Conservation (phyloP, 192 early-diverging fungal species). For the Entomortierella chlamydospora region DNA sequence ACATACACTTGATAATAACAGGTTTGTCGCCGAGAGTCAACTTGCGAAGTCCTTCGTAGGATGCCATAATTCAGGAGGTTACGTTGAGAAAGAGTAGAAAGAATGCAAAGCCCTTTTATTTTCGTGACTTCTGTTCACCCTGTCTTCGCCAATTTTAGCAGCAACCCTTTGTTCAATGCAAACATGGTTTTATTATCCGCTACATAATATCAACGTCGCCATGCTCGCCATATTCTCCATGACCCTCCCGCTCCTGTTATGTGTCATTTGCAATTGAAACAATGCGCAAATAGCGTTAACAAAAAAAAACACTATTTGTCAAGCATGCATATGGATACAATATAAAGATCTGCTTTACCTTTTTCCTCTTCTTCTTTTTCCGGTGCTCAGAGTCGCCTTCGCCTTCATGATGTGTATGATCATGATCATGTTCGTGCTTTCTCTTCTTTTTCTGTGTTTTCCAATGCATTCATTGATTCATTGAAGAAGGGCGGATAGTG, state of each 20-base stretch:
- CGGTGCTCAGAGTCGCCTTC: conserved; percentile 51
- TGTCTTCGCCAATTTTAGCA: too few relatives aligned
- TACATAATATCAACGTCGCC: conserved; percentile 22
- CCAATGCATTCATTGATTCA: too few relatives aligned
- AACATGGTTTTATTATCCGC: too few relatives aligned
- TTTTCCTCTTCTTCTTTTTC: conserved; percentile 58
- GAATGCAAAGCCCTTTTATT: neutral
- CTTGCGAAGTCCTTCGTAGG: conserved; percentile 51
- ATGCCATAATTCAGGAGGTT: conserved; percentile 21
- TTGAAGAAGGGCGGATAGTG: too few relatives aligned
- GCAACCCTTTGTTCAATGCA: too few relatives aligned
- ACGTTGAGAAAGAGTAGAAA: neutral
- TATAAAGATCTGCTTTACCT: conserved; percentile 11
- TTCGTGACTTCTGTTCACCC: neutral
- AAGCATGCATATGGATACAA: neutral
- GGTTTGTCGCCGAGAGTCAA: conserved; percentile 50
- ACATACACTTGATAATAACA: conserved; percentile 50
- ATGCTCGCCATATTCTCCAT: conserved; percentile 26
- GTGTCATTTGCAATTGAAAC: neutral
- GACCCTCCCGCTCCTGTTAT: conserved; percentile 38
- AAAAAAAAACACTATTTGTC: neutral
- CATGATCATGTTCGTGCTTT: conserved; percentile 54
- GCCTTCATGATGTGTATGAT: conserved; percentile 47
- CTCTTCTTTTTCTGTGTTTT: conserved; percentile 51
- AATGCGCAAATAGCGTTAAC: neutral